A percentile compares a stretch with the other conserved stretches of the same genome.
Evolutionary conservation across 257 asterid genomes (phyloP).

Genomic region (Scutellaria minor): DNA sequence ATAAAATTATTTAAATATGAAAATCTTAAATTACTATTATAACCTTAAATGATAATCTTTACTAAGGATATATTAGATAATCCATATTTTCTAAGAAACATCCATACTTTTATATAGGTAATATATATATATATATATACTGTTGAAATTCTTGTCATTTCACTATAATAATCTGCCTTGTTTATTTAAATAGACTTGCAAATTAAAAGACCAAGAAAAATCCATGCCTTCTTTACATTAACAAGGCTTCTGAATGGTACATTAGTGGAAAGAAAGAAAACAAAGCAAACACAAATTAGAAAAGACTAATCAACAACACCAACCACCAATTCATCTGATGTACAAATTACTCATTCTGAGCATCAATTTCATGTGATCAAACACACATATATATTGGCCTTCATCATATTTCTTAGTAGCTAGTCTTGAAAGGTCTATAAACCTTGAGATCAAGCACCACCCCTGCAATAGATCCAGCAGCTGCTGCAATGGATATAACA

Average conservation of each 20-base stretch:
- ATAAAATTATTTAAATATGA: too few species aligned
- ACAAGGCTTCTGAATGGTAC: conserved; percentile 35
- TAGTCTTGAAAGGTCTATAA: conserved; percentile 55
- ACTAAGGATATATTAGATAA: too few species aligned
- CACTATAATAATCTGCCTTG: background rate
- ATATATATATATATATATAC: too few species aligned
- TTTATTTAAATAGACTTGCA: background rate
- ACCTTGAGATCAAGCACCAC: conserved; percentile 62
- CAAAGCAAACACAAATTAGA: conserved; percentile 18
- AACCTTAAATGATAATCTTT: too few species aligned
- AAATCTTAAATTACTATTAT: too few species aligned
- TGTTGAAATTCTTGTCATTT: background rate
- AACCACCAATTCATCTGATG: conserved; percentile 30
- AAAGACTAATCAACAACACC: conserved; percentile 22
- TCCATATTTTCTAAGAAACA: too few species aligned
- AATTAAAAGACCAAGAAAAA: conserved; percentile 18
- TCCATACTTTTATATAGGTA: too few species aligned
- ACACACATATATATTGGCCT: background rate
- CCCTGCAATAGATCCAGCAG: conserved; percentile 57
- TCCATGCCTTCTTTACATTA: conserved; percentile 39
- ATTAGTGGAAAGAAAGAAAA: conserved; percentile 6
- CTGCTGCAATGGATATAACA: conserved; percentile 52
- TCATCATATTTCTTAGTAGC: conserved; percentile 33
- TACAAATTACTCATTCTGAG: conserved; percentile 21
- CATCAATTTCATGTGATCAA: background rate